These are phyloP conservation scores for Trichoderma brevicompactum DNA, from an alignment of 2,329 filamentous ascomycete genomes.

Conservation along the genomic window DNA sequence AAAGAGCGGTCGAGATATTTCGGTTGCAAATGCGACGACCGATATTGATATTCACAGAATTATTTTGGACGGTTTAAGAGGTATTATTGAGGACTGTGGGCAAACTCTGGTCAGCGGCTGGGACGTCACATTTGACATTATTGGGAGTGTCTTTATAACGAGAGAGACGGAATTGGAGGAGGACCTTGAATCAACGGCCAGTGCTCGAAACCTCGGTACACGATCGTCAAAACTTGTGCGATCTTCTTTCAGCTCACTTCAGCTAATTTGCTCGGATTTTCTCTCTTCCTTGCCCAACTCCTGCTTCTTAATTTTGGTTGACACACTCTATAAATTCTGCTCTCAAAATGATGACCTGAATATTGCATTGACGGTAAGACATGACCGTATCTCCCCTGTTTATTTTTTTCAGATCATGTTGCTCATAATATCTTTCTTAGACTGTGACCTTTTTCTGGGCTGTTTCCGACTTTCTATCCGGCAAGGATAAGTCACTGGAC, in stretches of 20 bases:
- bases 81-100: constrained; percentile 83
- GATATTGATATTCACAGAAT: constrained; percentile 82
- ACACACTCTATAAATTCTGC: constrained; percentile 87
- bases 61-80: constrained; percentile 78
- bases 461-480: constrained; percentile 81
- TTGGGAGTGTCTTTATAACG: constrained; percentile 76
- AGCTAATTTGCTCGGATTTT: constrained; percentile 95
- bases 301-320: constrained; percentile 78
- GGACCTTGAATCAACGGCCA: constrained; percentile 38
- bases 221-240: constrained; percentile 77
- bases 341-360: constrained; percentile 91
- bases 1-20: constrained; percentile 54
- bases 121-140: constrained; percentile 82
- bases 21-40: constrained; percentile 63
- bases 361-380: constrained; percentile 83
- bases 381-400: no score
- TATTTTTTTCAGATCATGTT: not conserved
- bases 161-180: constrained; percentile 45
- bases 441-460: constrained; percentile 97
- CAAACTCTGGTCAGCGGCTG: constrained; percentile 83
- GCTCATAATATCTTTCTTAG: constrained; percentile 44
- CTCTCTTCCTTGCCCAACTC: constrained; percentile 71
- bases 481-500: constrained; percentile 60
- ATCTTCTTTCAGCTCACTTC: constrained; percentile 84
- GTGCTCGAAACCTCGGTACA: constrained; percentile 50